Conservation (phyloP, 2,329 filamentous ascomycete genomes). For the Corniculantispora saksenae region DNA sequence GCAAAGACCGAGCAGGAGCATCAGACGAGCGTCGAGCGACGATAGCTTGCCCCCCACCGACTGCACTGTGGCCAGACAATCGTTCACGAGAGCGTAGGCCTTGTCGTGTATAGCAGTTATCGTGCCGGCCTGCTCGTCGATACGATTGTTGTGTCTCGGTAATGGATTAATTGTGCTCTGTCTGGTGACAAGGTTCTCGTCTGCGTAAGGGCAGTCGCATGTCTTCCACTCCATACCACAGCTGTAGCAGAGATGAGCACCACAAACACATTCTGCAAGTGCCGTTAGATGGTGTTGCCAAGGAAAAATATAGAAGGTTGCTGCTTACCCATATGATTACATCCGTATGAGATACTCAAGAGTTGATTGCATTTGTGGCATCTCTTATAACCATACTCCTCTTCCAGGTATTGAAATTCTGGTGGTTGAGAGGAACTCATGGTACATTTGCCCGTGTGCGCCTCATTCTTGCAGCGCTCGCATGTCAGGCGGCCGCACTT, state of each 20-base stretch:
- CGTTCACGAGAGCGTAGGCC: too few species aligned
- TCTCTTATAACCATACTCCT: background rate
- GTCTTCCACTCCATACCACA: background rate
- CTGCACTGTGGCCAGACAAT: too few species aligned
- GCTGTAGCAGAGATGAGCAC: background rate
- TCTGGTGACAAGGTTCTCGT: too few species aligned
- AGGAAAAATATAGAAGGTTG: background rate
- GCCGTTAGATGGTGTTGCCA: background rate
- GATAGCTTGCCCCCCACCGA: too few species aligned
- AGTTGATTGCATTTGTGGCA: background rate
- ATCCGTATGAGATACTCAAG: background rate
- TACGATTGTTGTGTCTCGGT: too few species aligned
- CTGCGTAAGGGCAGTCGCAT: background rate
- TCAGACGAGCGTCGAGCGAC: too few species aligned
- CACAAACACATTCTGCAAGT: background rate
- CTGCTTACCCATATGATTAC: background rate
- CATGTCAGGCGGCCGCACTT: background rate
- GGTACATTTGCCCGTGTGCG: background rate
- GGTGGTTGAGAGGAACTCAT: background rate
- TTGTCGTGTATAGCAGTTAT: too few species aligned
- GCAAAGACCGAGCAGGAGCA: too few species aligned
- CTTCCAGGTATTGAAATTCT: background rate
- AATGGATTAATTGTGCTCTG: too few species aligned
- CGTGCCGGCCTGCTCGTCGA: too few species aligned
- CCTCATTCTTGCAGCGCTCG: background rate